Base-by-base conservation (phyloP, 1,139 yeast species). In the Geotrichum phurueaensis region DNA sequence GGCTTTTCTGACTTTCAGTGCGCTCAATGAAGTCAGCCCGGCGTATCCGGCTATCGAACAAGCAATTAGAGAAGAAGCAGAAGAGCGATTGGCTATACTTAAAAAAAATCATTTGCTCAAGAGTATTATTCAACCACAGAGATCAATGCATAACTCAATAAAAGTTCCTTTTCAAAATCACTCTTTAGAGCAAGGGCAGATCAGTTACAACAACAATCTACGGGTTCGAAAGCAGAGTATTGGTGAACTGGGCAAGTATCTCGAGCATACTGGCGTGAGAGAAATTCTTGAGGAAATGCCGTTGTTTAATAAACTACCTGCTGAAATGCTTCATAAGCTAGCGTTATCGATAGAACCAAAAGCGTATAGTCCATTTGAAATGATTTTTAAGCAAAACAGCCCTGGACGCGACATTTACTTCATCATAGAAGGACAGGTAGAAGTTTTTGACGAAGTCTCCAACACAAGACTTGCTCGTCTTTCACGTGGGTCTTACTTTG, bases 31-130 rank as follows among this genome's bases (percentile, higher is more conserved):
- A 25, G 87, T 86, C 1, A 73, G 87, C 31, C 82, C 83, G 2
- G 80, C 79, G 62, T 86, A 82, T 69, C 92, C 92, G 0, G 70
- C 74, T 6, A 82, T 87, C 55, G 94, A 87, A 70, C 76, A 87
- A 64, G 77, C 85, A 56, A 86, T 87, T 51, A 75, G 92, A 64
- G 89, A 86, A 69, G 94, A 87, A 70, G 92, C 91, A 4, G 91
- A 86, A 67, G 90, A 86, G 69, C 76, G 94, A 57, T 73, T 87
- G 62, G 86, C 87, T 5, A 82, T 85, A 83, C 85, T 83, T 66
- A 87, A 84, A 60, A 84, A 85, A 70, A 79, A 83, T 68, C 79
- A 78, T 63, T 50, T 33, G 3, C n/a, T 33, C 18, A 33, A 33
- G n/a, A 12, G 13, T 33, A 33, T 4, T 33, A 15, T 13, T 13